Base-by-base conservation (phyloP, 75 land plant species). In the Azolla pinnata region DNA sequence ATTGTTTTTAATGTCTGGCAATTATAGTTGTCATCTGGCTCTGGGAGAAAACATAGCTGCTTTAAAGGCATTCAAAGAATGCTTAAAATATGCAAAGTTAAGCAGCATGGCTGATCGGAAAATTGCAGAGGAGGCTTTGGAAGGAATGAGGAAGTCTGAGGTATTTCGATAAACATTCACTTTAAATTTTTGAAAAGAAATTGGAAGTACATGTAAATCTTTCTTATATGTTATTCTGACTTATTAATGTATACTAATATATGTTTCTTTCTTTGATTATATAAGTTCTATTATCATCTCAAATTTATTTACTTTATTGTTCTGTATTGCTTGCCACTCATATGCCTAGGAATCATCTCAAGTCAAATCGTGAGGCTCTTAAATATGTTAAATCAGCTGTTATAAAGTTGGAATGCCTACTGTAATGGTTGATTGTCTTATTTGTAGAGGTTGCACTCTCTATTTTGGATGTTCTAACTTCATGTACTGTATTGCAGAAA, bases 31-130 rank as follows among this genome's bases (percentile, higher is more conserved):
- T 68, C 81, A 77, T 64, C 83, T 93, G 70, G 78, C 87, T 8
- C 81, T 93, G 21, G 98, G 98, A 42, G 96, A 93, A 53, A 70
- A 60, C 31, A 80, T 77, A 57, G 77, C 84, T 52, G 96, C 98
- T 44, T 34, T 59, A 29, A n/a, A 56, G 46, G 48, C 63, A 60
- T 88, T 75, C 77, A 79, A 74, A 67, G 83, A 66, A 48, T 83
- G 84, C 60, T 62, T 95, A 61, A 70, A 73, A 30, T 64, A 42
- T 20, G 84, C 78, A 54, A 69, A 62, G 52, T 79, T 76, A n/a
- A 29, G 44, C 26, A 57, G 45, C 7, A 68, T 57, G 54, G 61
- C 59, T 51, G 91, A 86, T 68, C 33, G 67, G 17, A 89, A 95
- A 62, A 62, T 89, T 63, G 28, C 64, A 31, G 23, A 60, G 25